phyloP scores from a whole-genome alignment of 2,329 filamentous ascomycete species.

The Ceratocystis albifundus region DNA sequence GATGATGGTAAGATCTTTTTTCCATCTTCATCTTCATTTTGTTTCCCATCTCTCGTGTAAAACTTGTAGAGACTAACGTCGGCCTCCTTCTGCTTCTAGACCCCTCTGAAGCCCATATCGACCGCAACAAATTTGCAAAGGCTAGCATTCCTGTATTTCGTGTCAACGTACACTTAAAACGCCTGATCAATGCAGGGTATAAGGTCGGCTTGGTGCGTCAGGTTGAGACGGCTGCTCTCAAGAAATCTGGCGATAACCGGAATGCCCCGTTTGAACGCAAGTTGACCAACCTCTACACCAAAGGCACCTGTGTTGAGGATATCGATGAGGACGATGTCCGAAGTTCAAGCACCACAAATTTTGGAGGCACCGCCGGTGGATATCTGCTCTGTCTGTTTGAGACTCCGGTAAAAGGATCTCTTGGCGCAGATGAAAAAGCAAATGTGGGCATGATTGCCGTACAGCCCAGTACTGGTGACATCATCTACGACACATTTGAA shows the following conservation, averaged over 20 bases:
- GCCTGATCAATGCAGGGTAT: slow-evolving; percentile 80
- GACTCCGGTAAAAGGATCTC: slow-evolving; percentile 58
- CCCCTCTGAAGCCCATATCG: slow-evolving; percentile 80
- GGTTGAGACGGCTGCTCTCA: slow-evolving; percentile 86
- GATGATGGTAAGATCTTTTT: slow-evolving; percentile 57
- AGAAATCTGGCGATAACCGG: slow-evolving; percentile 87
- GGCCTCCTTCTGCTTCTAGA: slow-evolving; percentile 36
- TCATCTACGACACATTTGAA: slow-evolving; percentile 91
- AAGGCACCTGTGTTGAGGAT: slow-evolving; percentile 95
- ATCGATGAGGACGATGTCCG: slow-evolving; percentile 47
- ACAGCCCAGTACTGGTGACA: slow-evolving; percentile 88
- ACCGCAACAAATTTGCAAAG: slow-evolving; percentile 65
- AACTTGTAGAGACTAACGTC: slow-evolving; percentile 11
- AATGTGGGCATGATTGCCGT: slow-evolving; percentile 86
- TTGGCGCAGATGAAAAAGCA: slow-evolving; percentile 85
- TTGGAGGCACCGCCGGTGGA: slow-evolving; percentile 51
- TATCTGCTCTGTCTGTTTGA: slow-evolving; percentile 91
- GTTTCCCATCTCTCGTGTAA: background rate
- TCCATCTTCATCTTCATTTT: slow-evolving; percentile 21
- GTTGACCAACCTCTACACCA: slow-evolving; percentile 93
- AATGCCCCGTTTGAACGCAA: slow-evolving; percentile 87
- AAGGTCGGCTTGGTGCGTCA: slow-evolving; percentile 95
- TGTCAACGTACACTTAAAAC: slow-evolving; percentile 84
- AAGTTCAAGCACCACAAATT: slow-evolving; percentile 47
- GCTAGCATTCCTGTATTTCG: slow-evolving; percentile 91